Evolutionary conservation across 164 flowering plant genomes (phyloP), one percentile per base, ranked within the genome.

Genomic region (Vitis cinerea): DNA sequence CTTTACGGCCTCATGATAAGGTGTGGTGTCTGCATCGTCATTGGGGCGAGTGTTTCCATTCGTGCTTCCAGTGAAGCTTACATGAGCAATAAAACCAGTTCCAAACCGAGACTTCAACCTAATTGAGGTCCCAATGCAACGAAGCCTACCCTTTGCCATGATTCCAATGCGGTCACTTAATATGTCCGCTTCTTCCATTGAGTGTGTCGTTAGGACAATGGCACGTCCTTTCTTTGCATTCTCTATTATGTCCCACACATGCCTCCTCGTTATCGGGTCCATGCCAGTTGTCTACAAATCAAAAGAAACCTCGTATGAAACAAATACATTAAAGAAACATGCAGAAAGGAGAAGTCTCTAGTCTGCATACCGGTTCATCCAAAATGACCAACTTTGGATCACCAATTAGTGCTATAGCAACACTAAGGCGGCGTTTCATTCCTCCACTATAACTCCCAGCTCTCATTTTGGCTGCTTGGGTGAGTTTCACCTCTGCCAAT

Each of bases 101-200:
- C 99, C 97, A 82, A 93, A 96, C 61, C 84, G 73, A 63, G 98
- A 92, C 75, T 96, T 96, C 77, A 93, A 80, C 78, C 97, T 85
- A 77, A 90, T 90, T 29, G 98, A 96, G 71, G 92, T 93, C 69
- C 99, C 99, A 69, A 96, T 90, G 81, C 99, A 96, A 60, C 97
- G 94, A 12, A 93, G 93, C 75, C 83, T 89, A 59, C 99, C 99
- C 83, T 92, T 93, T 62, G 99, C 97, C 97, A 96, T 90, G 73
- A 96, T 96, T 50, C 96, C 99, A 64, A 96, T 90, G 9, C 96
- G 90, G 66, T 96, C 99, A 66, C 97, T 80, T 68, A 96, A 78
- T 64, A 96, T 85, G 75, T 93, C 99, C 53, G 99, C 99, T 85
- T 96, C 99, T 83, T 93, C 99, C 99, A 93, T 96, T 11, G 99